A percentile compares a stretch with the other conserved stretches of the same genome.
phyloP scores from a whole-genome alignment of 371 early-diverging fungal species.

The Caulochytrium protostelioides region DNA sequence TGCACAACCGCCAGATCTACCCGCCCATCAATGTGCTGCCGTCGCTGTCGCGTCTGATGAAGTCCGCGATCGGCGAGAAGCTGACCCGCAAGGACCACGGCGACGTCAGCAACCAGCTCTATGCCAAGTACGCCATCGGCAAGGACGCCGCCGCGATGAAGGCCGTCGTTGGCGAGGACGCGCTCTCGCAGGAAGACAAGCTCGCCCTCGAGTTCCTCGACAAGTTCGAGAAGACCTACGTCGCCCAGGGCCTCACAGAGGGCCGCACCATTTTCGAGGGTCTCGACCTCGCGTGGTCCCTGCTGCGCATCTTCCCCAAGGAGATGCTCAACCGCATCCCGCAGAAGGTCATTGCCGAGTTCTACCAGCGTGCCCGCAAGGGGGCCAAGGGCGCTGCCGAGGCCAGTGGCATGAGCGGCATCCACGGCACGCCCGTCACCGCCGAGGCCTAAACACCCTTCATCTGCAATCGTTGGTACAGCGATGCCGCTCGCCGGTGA shows the following conservation, averaged over 20 bases:
- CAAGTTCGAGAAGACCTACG: slow-evolving; percentile 96
- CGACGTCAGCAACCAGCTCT: slow-evolving; percentile 99
- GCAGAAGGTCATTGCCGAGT: slow-evolving; percentile 83
- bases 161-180: slow-evolving; percentile 99
- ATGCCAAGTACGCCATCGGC: slow-evolving; percentile 99
- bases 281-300: slow-evolving; percentile 95
- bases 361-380: slow-evolving; percentile 67
- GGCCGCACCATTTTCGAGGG: slow-evolving; percentile 93
- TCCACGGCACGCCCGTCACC: too few species aligned
- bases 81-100: slow-evolving; percentile 98
- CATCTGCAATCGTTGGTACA: too few species aligned
- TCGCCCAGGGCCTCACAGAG: slow-evolving; percentile 90
- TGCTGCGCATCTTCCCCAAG: slow-evolving; percentile 98
- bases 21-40: slow-evolving; percentile 99
- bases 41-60: slow-evolving; percentile 98
- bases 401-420: too few species aligned
- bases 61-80: slow-evolving; percentile 98
- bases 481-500: too few species aligned
- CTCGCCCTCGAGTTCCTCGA: slow-evolving; percentile 96
- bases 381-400: not conserved
- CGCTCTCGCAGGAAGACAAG: slow-evolving; percentile 95
- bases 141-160: slow-evolving; percentile 99
- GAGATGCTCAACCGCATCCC: slow-evolving; percentile 99
- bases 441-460: too few species aligned
- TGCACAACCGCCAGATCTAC: slow-evolving; percentile 99